Evolutionary conservation across 306 rosid species (phyloP), one percentile per base, ranked within the genome.

Genomic region (Corylus heterophylla): DNA sequence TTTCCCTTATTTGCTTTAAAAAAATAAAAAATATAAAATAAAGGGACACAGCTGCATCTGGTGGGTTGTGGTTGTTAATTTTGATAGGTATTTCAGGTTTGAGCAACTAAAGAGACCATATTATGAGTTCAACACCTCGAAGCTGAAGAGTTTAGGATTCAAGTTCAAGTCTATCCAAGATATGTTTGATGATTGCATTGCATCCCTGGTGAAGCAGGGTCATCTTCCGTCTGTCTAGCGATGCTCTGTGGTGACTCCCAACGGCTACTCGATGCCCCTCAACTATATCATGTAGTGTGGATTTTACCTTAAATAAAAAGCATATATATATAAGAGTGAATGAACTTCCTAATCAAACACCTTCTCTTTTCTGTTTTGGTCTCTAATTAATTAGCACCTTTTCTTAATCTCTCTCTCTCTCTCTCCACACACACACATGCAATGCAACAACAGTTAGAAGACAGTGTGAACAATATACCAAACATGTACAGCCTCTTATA

Each of bases 151-250:
- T 62, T 44, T 88, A 5, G 97, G 98, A 62, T 80, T 92, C 72
- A 71, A 87, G 86, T 94, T 90, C 67, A 92, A 88, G 86, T 52
- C 87, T 16, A 62, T 90, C 31, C 80, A 89, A 77, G 93, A 92
- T 76, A 94, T 92, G 97, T 92, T 95, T 63, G 91, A 92, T 70
- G 98, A 95, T 52, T 89, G 94, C 79, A 68, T 95, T 76, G 88
- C 88, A 29, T 92, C 93, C 4, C 79, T 95, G 55, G 85, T 87
- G 80, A 83, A 85, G 54, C 86, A 83, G 73, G 88, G 83, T 42
- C 80, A 85, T 73, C 89, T 83, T 52, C 51, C 82, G 78, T 54
- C 74, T 31, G 17, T 75, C 58, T 78, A 78, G 49, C 16, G 51
- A 77, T 39, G 69, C 45, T 35, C 20, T 18, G 22, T 4, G 27